A percentile compares a stretch with the other conserved stretches of the same genome.
phyloP scores from a whole-genome alignment of 2,329 filamentous ascomycete species.

The Dactylellina cionopaga region DNA sequence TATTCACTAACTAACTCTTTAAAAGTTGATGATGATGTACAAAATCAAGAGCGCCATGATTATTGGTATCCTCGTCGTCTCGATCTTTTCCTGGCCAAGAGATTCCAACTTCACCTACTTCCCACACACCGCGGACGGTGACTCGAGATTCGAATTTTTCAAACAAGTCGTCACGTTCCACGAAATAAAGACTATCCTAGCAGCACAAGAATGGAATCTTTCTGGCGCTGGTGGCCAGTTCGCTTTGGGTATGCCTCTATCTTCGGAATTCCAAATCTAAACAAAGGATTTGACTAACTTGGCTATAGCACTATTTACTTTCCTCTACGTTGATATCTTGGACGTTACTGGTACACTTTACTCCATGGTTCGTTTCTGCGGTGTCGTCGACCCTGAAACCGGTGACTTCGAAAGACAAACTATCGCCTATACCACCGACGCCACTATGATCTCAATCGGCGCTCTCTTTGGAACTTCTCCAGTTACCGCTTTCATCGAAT shows the following conservation, averaged over 20 bases:
- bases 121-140: slow-evolving; percentile 74
- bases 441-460: slow-evolving; percentile 80
- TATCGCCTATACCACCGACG: slow-evolving; percentile 84
- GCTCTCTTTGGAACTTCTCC: slow-evolving; percentile 80
- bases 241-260: slow-evolving; percentile 65
- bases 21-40: slow-evolving; percentile 63
- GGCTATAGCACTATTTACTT: slow-evolving; percentile 76
- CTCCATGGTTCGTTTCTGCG: slow-evolving; percentile 86
- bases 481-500: slow-evolving; percentile 87
- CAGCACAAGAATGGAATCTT: slow-evolving; percentile 79
- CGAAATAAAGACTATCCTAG: slow-evolving; percentile 74
- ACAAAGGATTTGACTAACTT: slow-evolving; percentile 17
- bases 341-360: slow-evolving; percentile 88
- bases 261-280: background rate
- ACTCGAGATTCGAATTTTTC: slow-evolving; percentile 83
- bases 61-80: slow-evolving; percentile 81
- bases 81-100: slow-evolving; percentile 88
- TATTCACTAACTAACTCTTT: background rate
- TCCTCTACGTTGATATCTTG: slow-evolving; percentile 89
- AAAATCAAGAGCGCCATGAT: slow-evolving; percentile 88
- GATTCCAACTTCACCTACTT: slow-evolving; percentile 81
- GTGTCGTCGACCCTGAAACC: slow-evolving; percentile 80
- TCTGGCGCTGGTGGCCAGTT: slow-evolving; percentile 77
- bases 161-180: slow-evolving; percentile 87
- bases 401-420: slow-evolving; percentile 84